Base-by-base conservation (phyloP, 106 monocot genomes). In the Dendrobium catenatum region DNA sequence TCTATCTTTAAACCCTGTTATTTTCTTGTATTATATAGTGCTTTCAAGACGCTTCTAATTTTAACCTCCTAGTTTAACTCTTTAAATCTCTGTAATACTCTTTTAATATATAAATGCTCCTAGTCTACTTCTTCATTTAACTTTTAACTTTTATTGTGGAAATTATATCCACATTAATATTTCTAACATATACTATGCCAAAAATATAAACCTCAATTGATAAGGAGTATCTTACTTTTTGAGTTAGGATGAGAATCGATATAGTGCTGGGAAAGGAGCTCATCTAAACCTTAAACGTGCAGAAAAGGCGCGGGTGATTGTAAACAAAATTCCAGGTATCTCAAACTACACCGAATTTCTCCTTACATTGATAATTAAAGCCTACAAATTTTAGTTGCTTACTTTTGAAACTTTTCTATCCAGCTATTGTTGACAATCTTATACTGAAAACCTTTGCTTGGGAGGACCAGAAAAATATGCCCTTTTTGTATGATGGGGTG, bases 401-500 rank as follows among this genome's bases (percentile, higher is more conserved):
- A 51, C 51, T 51, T 49, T 24, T 16, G 20, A 40, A 33, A 70
- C 20, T 72, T 59, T 20, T 59, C 72, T 47, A 20, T 55, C 10
- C 78, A 96, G 97, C 81, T 83, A 91, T 98, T 48, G 89, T 98
- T 3, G 93, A 94, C 81, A 98, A 83, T 77, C 84, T 98, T 33
- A 95, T 90, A 47, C 86, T 78, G 48, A 93, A 56, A 83, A 91
- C 88, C 5, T 89, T 95, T 83, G 87, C 85, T 9, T 98, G 98
- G 98, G 98, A 98, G 78, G 85, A 93, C 72, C 89, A 88, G 81
- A 88, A 87, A 75, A 89, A 86, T 44, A 91, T 26, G 64, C 86
- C 86, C 1, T 98, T 98, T 79, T 75, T 95, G 67, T 98, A 98
- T 86, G 92, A 98, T 85, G 98, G 98, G 88, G 98, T 98, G 49